phyloP scores from a whole-genome alignment of 1,284 basidiomycete genomes.

The Golubevia sp. region DNA sequence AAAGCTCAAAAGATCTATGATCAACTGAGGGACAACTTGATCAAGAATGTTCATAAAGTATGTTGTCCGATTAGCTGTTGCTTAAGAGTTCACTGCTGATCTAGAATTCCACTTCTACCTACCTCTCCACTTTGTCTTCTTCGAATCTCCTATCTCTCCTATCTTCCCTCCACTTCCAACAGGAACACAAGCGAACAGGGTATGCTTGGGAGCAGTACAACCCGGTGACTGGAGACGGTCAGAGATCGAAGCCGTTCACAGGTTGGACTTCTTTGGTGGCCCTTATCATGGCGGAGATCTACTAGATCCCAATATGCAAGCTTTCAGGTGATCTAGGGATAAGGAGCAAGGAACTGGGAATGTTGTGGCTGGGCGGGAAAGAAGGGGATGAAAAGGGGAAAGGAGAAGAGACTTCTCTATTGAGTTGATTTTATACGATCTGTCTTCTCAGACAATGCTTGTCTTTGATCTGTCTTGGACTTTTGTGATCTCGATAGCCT shows the following conservation, averaged over 20 bases:
- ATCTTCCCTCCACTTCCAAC: not conserved
- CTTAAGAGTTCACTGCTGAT: not conserved
- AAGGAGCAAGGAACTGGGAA: too few relatives aligned
- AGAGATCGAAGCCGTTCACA: constrained; percentile 48
- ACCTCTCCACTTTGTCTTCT: constrained; percentile 1
- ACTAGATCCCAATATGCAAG: constrained; percentile 8
- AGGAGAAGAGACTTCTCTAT: too few relatives aligned
- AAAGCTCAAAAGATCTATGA: constrained; percentile 35
- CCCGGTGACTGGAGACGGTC: constrained; percentile 40
- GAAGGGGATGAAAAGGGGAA: too few relatives aligned
- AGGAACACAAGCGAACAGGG: constrained; percentile 45
- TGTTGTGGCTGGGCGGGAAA: too few relatives aligned
- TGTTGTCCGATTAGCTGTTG: not conserved
- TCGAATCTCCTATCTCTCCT: not conserved
- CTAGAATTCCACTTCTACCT: not conserved
- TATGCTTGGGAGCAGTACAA: constrained; percentile 58
- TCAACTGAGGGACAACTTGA: constrained; percentile 35
- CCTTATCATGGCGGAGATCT: constrained; percentile 56
- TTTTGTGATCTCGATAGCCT: too few relatives aligned
- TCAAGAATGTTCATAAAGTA: constrained; percentile 40
- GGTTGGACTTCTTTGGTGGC: constrained; percentile 53
- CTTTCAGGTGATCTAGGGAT: too few relatives aligned
- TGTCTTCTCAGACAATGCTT: too few relatives aligned
- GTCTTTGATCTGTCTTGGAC: too few relatives aligned
- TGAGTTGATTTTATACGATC: too few relatives aligned